Conservation (phyloP, 768 basidiomycete species). For the Tricholoma sp. region DNA sequence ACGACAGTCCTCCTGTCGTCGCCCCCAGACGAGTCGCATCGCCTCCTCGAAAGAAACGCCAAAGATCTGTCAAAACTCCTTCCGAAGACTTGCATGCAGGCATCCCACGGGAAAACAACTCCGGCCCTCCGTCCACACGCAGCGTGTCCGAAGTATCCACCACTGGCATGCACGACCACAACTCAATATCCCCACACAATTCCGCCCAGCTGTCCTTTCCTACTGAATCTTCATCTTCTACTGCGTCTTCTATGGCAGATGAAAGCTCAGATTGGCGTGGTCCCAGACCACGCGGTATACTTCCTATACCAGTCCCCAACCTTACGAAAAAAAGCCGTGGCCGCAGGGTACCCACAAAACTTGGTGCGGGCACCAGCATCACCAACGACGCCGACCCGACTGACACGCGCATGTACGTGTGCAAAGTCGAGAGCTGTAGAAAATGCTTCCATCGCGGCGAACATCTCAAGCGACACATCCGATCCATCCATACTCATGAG, state of each 20-base stretch:
- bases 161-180: slow-evolving; percentile 2
- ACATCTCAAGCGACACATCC: slow-evolving; percentile 71
- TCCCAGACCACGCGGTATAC: slow-evolving; percentile 47
- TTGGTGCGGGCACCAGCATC: slow-evolving; percentile 6
- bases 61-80: not conserved
- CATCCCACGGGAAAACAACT: not conserved
- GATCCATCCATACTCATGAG: slow-evolving; percentile 71
- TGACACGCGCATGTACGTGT: slow-evolving; percentile 43
- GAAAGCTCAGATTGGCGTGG: slow-evolving; percentile 30
- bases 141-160: not conserved
- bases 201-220: slow-evolving; percentile 13
- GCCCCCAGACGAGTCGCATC: slow-evolving; percentile 1
- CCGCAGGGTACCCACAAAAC: slow-evolving; percentile 62
- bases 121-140: not conserved
- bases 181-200: not conserved
- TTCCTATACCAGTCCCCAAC: slow-evolving; percentile 71
- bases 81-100: not conserved
- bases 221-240: slow-evolving; percentile 10
- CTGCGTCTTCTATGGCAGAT: not conserved
- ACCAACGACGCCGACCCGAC: slow-evolving; percentile 13
- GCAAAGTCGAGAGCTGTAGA: slow-evolving; percentile 63
- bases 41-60: slow-evolving; percentile 8
- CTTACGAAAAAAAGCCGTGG: slow-evolving; percentile 79
- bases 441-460: slow-evolving; percentile 72
- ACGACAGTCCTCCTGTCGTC: slow-evolving; percentile 14